Evolutionary conservation across 108 stramenopile genomes (phyloP).

Genomic region (Discostella pseudostelligera): DNA sequence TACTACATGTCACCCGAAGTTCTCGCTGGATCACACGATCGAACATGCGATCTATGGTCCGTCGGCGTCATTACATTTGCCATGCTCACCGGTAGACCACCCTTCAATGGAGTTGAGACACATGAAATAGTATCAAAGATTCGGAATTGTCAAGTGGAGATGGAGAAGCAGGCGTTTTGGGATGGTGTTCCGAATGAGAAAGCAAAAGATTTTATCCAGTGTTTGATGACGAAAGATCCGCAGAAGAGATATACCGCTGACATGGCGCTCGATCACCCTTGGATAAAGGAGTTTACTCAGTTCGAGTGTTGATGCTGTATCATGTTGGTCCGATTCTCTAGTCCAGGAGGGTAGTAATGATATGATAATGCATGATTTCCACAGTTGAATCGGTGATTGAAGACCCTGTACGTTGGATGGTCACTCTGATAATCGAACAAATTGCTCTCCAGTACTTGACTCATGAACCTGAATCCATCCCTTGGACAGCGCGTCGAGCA

Average conservation of each 20-base stretch:
- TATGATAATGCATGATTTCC: too few species aligned
- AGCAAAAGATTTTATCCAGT: conserved; percentile 47
- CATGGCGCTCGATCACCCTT: conserved; percentile 25
- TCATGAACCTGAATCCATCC: conserved; percentile 26
- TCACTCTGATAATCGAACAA: conserved; percentile 14
- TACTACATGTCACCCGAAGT: conserved; percentile 70
- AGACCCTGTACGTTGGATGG: too few species aligned
- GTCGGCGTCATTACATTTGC: conserved; percentile 81
- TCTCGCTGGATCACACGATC: conserved; percentile 15
- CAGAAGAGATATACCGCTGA: conserved; percentile 26
- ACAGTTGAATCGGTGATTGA: too few species aligned
- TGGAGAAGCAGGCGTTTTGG: conserved; percentile 31
- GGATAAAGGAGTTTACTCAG: conserved; percentile 7
- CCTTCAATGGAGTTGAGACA: conserved; percentile 70
- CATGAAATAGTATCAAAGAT: conserved; percentile 46
- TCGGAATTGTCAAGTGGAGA: conserved; percentile 22
- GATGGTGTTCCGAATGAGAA: conserved; percentile 26
- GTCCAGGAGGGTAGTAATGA: too few species aligned
- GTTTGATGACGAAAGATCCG: conserved; percentile 36
- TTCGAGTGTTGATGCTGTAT: too few species aligned
- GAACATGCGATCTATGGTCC: conserved; percentile 68
- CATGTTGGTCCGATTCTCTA: too few species aligned
- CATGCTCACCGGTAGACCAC: conserved; percentile 76
- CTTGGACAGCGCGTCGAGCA: conserved; percentile 33
- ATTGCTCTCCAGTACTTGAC: conserved; percentile 23